Evolutionary conservation across 345 rosid species (phyloP).

Genomic region (Ailanthus altissimus): DNA sequence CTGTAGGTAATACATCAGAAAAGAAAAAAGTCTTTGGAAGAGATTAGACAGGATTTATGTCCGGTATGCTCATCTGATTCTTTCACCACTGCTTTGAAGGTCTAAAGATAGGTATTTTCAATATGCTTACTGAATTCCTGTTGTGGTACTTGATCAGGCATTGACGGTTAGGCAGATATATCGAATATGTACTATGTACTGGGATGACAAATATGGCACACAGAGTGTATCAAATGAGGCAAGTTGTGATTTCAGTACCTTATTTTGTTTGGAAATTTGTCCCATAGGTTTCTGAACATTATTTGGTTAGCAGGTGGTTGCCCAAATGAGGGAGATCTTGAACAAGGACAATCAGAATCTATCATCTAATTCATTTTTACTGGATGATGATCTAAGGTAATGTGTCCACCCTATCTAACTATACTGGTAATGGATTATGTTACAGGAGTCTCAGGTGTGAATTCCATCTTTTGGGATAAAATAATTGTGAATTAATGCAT

Average conservation of each 20-base stretch:
- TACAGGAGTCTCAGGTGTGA: neutral
- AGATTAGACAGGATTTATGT: conserved; percentile 89
- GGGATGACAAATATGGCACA: conserved; percentile 98
- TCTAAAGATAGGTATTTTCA: conserved; percentile 1
- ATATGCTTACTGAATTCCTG: neutral
- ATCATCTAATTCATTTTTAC: conserved; percentile 82
- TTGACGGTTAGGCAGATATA: conserved; percentile 94
- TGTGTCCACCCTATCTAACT: neutral
- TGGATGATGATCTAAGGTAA: conserved; percentile 97
- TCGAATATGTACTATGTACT: conserved; percentile 98
- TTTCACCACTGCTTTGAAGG: neutral
- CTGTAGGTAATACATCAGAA: conserved; percentile 96
- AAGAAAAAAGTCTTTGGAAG: conserved; percentile 85
- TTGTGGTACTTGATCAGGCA: conserved; percentile 46
- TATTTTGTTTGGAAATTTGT: neutral
- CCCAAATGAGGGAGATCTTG: conserved; percentile 79
- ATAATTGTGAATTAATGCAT: neutral
- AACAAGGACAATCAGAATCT: conserved; percentile 80
- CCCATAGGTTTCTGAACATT: conserved; percentile 13
- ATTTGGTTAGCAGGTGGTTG: conserved; percentile 60
- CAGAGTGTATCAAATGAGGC: conserved; percentile 95
- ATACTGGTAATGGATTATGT: neutral
- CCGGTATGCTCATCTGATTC: conserved; percentile 57
- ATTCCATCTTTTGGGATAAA: conserved; percentile 1
- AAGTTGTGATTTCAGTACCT: conserved; percentile 29